Evolutionary conservation across 2,329 filamentous ascomycete genomes (phyloP), one percentile per base, ranked within the genome.

Genomic region (Cladophialophora psammophila): DNA sequence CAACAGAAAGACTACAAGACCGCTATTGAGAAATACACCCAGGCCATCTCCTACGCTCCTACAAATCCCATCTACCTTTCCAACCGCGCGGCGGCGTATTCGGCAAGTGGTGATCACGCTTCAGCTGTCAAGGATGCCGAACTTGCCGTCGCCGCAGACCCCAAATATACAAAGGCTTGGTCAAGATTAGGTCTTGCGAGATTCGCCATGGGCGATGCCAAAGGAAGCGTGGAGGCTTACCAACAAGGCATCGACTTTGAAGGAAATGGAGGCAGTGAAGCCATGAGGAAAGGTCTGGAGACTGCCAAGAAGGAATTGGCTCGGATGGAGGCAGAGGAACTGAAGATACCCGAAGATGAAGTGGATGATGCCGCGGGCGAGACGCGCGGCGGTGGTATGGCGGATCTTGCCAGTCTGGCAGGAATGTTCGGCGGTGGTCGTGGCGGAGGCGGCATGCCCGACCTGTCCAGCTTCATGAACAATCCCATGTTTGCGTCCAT

Each of bases 401-500:
- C 91, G 1, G 90, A 93, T 76, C 81, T 94, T n/a, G 82, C 84
- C 66, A 84, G 85, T 68, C 82, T 94, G 53, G 91, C 91, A 3
- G 85, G 89, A 75, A 91, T 94, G 89, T 84, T 94, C 72, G 85
- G 84, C 20, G 85, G 82, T 36, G 84, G 81, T 35, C 40, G 84
- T 20, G 89, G 84, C 6, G 88, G 83, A 7, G 90, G 90, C 60
- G 92, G 92, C 63, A 95, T 97, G 91, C 93, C 94, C 12, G 94
- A 98, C 78, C 84, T 99, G 31, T 82, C 88, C 71, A 87, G 88
- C 70, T 89, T 99, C 78, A 96, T 98, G 93, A 93, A 85, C 84
- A 99, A 98, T 83, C 95, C 95, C 64, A 98, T 98, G 95, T 96
- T 99, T 82, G 88, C 93, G 59, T 91, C 87, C 82, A 97, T 98